Evolutionary conservation across 768 basidiomycete genomes (phyloP).

Genomic region (Chalciporus sphaerocephalus): DNA sequence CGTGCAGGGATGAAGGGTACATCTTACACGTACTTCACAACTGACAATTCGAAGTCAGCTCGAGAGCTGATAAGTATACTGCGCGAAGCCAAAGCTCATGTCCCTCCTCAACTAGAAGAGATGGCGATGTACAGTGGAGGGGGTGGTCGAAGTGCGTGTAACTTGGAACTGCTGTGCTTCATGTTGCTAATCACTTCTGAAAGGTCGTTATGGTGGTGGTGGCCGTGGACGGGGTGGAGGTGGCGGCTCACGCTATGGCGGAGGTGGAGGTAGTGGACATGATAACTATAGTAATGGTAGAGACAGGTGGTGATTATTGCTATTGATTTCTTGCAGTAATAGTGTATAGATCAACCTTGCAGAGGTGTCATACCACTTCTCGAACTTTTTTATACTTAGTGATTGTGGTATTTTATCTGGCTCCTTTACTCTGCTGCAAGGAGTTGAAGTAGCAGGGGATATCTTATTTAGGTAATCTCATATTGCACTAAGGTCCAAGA

Average conservation of each 20-base stretch:
- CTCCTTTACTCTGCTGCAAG: too few species aligned
- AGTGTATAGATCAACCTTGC: slow-evolving; percentile 18
- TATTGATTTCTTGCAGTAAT: slow-evolving; percentile 7
- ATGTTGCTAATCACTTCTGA: neutral
- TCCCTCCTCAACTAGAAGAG: slow-evolving; percentile 89
- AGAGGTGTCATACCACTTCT: slow-evolving; percentile 25
- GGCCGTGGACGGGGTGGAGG: slow-evolving; percentile 24
- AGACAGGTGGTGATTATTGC: slow-evolving; percentile 22
- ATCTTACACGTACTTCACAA: slow-evolving; percentile 95
- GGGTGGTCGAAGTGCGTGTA: slow-evolving; percentile 59
- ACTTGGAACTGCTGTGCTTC: neutral
- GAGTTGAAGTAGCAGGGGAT: too few species aligned
- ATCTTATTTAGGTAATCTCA: too few species aligned
- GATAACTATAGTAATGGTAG: slow-evolving; percentile 21
- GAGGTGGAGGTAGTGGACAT: slow-evolving; percentile 24
- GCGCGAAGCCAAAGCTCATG: slow-evolving; percentile 76
- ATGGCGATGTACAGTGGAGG: slow-evolving; percentile 87
- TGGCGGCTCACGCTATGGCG: slow-evolving; percentile 20
- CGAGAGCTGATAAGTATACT: slow-evolving; percentile 87
- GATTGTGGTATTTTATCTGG: too few species aligned
- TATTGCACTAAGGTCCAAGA: too few species aligned
- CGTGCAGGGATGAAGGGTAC: slow-evolving; percentile 89
- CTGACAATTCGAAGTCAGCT: slow-evolving; percentile 92
- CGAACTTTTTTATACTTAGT: slow-evolving; percentile 18
- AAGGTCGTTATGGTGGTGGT: slow-evolving; percentile 61